These are phyloP conservation scores for Ramularia endophylla DNA, from an alignment of 2,329 filamentous ascomycete species.

Conservation along the genomic window DNA sequence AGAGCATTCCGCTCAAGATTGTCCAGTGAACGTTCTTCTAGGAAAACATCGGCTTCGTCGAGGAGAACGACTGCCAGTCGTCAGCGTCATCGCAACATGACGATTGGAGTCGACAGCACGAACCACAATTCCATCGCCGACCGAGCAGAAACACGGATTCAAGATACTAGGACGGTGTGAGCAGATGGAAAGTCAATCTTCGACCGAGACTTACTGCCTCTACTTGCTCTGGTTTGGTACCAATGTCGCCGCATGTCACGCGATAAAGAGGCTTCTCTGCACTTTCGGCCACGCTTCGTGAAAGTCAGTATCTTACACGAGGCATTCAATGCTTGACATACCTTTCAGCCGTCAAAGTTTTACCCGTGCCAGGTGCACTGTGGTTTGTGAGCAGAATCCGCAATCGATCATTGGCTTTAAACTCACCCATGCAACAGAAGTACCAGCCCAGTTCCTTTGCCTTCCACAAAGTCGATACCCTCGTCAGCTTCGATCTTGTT, in stretches of 20 bases:
- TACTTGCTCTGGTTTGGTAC: conserved; percentile 38
- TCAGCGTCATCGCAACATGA: conserved; percentile 41
- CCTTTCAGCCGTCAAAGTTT: conserved; percentile 48
- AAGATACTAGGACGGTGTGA: not conserved
- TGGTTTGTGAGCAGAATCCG: too few species aligned
- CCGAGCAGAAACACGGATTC: not conserved
- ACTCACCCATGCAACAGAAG: not conserved
- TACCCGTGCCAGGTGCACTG: conserved; percentile 47
- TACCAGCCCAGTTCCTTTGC: not conserved
- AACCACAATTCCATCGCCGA: conserved; percentile 1
- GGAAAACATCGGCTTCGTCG: conserved; percentile 45
- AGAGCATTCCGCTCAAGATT: too few species aligned
- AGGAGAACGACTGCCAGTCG: conserved; percentile 47
- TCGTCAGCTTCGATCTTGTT: not conserved
- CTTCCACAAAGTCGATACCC: not conserved
- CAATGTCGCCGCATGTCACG: conserved; percentile 47
- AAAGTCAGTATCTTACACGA: too few species aligned
- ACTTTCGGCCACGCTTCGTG: conserved; percentile 46
- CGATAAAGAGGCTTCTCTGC: conserved; percentile 47
- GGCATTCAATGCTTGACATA: too few species aligned
- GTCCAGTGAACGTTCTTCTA: too few species aligned
- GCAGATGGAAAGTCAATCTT: too few species aligned
- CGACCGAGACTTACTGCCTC: too few species aligned
- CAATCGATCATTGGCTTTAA: not conserved
- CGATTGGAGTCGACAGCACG: conserved; percentile 39